Evolutionary conservation across 371 early-diverging fungal genomes (phyloP).

Genomic region (Coemansia sp.): DNA sequence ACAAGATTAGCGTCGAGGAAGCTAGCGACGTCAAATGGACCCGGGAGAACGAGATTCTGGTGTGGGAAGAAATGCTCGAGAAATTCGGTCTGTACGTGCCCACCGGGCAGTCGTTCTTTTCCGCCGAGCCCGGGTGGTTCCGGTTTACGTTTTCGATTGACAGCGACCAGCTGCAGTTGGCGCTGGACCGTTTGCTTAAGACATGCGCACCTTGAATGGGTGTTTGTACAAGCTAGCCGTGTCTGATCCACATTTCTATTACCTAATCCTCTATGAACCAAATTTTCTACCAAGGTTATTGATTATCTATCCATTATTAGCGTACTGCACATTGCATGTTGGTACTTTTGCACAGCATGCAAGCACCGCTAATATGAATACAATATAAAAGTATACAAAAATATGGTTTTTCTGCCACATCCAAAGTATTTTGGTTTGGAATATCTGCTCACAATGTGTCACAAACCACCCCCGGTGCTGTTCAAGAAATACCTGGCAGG

Average conservation of each 20-base stretch:
- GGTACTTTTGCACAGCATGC: too few species aligned
- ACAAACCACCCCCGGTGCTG: too few species aligned
- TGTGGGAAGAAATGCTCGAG: conserved; percentile 51
- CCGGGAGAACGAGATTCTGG: conserved; percentile 49
- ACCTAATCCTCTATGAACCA: background rate
- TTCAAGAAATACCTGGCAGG: too few species aligned
- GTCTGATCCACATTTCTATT: background rate
- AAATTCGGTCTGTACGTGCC: conserved; percentile 60
- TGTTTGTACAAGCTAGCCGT: background rate
- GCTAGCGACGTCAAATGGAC: conserved; percentile 47
- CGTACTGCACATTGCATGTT: too few species aligned
- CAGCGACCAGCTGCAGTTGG: conserved; percentile 52
- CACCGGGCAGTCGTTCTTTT: conserved; percentile 64
- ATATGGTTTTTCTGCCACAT: too few species aligned
- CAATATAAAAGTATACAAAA: too few species aligned
- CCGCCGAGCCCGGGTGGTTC: conserved; percentile 62
- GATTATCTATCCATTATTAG: too few species aligned
- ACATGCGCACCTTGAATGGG: background rate
- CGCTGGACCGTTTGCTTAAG: conserved; percentile 52
- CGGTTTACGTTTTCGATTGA: conserved; percentile 60
- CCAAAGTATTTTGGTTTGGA: too few species aligned
- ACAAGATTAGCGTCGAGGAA: conserved; percentile 14
- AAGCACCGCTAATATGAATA: too few species aligned
- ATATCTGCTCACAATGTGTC: too few species aligned
- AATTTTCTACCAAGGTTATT: too few species aligned